Base-by-base conservation (phyloP, 2,329 filamentous ascomycete species). In the Arthrinium puccinioides region DNA sequence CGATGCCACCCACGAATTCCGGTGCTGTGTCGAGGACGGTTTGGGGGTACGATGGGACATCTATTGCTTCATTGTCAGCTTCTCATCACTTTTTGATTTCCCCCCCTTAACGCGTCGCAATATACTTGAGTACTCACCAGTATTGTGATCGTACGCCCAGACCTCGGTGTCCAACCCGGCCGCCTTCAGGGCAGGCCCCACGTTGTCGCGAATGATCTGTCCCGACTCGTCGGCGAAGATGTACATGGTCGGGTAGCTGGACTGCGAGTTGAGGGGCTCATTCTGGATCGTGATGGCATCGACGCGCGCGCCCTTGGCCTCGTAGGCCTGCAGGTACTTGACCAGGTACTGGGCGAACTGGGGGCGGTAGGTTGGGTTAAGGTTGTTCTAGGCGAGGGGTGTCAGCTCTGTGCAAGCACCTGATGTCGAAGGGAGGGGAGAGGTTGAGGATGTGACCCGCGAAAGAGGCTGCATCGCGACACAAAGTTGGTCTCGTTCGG, bases 101-200 rank as follows among this genome's bases (percentile, higher is more conserved):
- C n/a, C n/a, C n/a, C n/a, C n/a, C n/a, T n/a, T n/a, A n/a, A n/a
- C n/a, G n/a, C n/a, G n/a, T n/a, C n/a, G n/a, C n/a, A n/a, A n/a
- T n/a, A n/a, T n/a, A n/a, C n/a, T n/a, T n/a, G 18, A 11, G 21
- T 18, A 26, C 32, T 7, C 46, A 54, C 51, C 50, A 6, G 62
- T 65, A 46, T 49, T 69, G 67, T 56, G 50, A 36, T 66, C 62
- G 32, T 60, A 64, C 0, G 62, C 62, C 63, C 50, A 87, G 63
- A 69, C 55, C 28, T 55, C 44, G 4, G 62, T 66, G 42, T 55
- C 47, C 20, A 70, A 51, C 3, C 62, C 61, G 4, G 63, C 63
- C 25, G 46, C 45, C 38, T 47, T 47, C 16, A 68, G 49, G 5
- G 62, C 60, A 2, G 63, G 63, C 0, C 60, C 62, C 19, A 66